Evolutionary conservation across 208 protist genomes (phyloP).

Genomic region (Naegleria gruberi): DNA sequence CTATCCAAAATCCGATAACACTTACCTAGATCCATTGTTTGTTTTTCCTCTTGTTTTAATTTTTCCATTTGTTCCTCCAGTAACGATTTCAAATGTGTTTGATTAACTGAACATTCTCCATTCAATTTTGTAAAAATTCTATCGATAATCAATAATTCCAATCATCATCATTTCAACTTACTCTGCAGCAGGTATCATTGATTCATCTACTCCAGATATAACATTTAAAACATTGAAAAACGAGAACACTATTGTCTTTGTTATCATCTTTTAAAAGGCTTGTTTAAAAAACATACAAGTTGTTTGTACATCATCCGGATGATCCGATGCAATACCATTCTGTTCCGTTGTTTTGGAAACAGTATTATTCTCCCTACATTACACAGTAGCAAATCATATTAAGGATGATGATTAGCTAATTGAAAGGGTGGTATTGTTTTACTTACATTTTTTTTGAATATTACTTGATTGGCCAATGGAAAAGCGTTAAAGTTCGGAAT

Average conservation of each 20-base stretch:
- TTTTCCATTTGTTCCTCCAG: not conserved
- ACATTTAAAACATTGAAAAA: constrained; percentile 18
- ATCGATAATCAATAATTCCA: too few species aligned
- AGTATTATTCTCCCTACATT: too few species aligned
- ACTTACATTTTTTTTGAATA: too few species aligned
- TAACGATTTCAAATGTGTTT: not conserved
- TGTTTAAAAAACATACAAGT: not conserved
- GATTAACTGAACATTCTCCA: not conserved
- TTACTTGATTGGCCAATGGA: too few species aligned
- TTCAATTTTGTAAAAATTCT: not conserved
- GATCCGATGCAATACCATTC: too few species aligned
- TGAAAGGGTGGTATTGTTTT: too few species aligned
- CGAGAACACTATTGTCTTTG: not conserved
- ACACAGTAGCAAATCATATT: too few species aligned
- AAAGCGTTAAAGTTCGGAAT: too few species aligned
- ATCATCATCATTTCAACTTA: not conserved
- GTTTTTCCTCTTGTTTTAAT: not conserved
- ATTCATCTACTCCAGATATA: not conserved
- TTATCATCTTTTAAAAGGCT: not conserved
- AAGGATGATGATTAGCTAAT: too few species aligned
- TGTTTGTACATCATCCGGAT: not conserved
- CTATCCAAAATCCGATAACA: not conserved
- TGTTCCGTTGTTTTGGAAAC: too few species aligned
- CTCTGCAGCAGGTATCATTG: not conserved
- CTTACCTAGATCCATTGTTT: not conserved